Evolutionary conservation across 2,329 filamentous ascomycete genomes (phyloP), one percentile per base, ranked within the genome.

Genomic region (Orbilia oligospora): DNA sequence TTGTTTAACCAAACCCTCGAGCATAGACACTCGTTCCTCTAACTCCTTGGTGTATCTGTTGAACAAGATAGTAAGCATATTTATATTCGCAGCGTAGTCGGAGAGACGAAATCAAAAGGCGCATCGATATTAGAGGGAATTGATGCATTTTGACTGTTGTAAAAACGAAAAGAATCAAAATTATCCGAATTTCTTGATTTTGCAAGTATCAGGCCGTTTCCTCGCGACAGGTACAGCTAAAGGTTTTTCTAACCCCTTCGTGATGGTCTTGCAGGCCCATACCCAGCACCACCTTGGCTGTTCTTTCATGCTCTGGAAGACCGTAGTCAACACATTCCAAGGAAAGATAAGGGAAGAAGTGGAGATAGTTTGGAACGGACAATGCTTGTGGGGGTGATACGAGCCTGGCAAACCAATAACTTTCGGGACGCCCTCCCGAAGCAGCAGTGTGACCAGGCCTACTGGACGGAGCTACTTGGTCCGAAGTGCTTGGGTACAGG

Each of bases 41-140:
- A 79, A 55, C 49, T 75, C 70, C 55, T 69, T 73, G 49, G 76
- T 73, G 49, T 75, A 79, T 79, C 76, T 73, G 64, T 70, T 71
- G 33, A 79, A 79, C 38, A 73, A 63, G 18, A 73, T 38, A 20
- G 64, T 73, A 65, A 75, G 76, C 76, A 79, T 75, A 69, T 55
- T 58, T 38, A 67, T 71, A 69, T 69, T 51, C 46, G 63, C 41
- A 65, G 82, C 82, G 46, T 81, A 80, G 81, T 83, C 83, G 18
- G 68, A 71, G 69, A 48, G 56, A 38, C 41, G 36, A 51, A 33
- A 46, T 44, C 41, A 49, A 63, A 63, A 66, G 64, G 53, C 71
- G 80, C 80, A 76, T 80, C 80, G 56, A 61, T 55, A 58, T 65
- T 44, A 64, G 51, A 71, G 55, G 58, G 33, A 67, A 38, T 63